Conservation (phyloP, 495 filamentous ascomycete species). For the Penicillium chermesinum region DNA sequence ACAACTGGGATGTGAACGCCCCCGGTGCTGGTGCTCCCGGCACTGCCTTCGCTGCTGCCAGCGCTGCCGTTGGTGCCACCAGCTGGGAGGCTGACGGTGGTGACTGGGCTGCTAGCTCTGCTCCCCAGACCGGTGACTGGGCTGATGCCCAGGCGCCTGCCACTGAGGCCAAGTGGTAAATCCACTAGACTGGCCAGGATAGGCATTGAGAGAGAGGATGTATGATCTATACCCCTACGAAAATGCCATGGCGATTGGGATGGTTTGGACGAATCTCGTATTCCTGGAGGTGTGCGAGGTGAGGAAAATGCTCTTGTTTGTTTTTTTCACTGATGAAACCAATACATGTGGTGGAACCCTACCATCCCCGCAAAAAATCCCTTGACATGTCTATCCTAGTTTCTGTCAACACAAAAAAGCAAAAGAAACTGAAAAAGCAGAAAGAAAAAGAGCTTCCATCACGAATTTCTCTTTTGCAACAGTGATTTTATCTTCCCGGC, state of each 20-base stretch:
- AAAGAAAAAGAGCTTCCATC: conserved; percentile 36
- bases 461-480: conserved; percentile 29
- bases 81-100: conserved; percentile 78
- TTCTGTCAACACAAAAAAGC: conserved; percentile 35
- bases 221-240: conserved; percentile 18
- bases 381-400: conserved; percentile 48
- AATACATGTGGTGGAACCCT: conserved; percentile 19
- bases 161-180: conserved; percentile 63
- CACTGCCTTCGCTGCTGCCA: conserved; percentile 56
- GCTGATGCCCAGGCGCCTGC: conserved; percentile 54
- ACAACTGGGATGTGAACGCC: conserved; percentile 51
- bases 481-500: conserved; percentile 24
- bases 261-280: conserved; percentile 19
- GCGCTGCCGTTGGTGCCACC: conserved; percentile 55
- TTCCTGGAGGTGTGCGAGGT: conserved; percentile 8
- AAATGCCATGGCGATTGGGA: conserved; percentile 26
- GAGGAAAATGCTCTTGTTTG: conserved; percentile 24
- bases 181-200: conserved; percentile 24
- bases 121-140: conserved; percentile 61
- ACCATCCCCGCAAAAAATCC: conserved; percentile 28
- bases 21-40: conserved; percentile 55
- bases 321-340: conserved; percentile 22
- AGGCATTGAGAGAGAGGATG: conserved; percentile 28
- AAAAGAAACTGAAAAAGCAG: conserved; percentile 36
- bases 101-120: conserved; percentile 65